These are phyloP conservation scores for Boletus pseudopeckii DNA, from an alignment of 768 basidiomycete genomes.

Conservation along the genomic window DNA sequence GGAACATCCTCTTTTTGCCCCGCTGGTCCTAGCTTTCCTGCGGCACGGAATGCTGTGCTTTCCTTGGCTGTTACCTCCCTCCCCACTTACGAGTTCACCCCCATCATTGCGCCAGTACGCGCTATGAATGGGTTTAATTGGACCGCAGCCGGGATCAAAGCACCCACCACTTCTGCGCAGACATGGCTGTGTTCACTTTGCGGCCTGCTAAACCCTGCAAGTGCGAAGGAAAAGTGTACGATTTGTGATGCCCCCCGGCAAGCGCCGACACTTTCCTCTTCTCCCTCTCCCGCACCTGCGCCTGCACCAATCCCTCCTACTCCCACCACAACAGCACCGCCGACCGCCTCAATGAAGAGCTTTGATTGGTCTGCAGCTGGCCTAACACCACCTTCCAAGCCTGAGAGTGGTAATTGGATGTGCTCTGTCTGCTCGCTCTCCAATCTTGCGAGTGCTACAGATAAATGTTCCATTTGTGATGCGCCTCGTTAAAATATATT, in stretches of 20 bases:
- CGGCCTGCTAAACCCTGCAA: constrained; percentile 37
- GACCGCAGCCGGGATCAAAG: constrained; percentile 57
- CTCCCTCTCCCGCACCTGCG: constrained; percentile 4
- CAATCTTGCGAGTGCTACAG: constrained; percentile 43
- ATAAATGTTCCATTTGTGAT: constrained; percentile 54
- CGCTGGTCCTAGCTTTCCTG: constrained; percentile 20
- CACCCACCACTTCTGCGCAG: constrained; percentile 31
- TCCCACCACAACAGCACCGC: neutral
- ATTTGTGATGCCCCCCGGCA: constrained; percentile 41
- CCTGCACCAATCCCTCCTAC: neutral
- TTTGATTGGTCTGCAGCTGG: constrained; percentile 43
- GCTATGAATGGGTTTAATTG: constrained; percentile 51
- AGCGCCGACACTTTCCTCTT: constrained; percentile 15
- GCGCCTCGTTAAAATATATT: constrained; percentile 31
- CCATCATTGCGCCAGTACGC: constrained; percentile 14
- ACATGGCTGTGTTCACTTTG: constrained; percentile 62
- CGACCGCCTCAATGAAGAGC: constrained; percentile 10
- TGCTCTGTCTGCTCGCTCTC: constrained; percentile 40
- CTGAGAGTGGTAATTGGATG: constrained; percentile 33
- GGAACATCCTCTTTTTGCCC: constrained; percentile 12
- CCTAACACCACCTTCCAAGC: constrained; percentile 25
- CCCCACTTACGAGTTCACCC: constrained; percentile 42
- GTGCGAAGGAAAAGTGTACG: constrained; percentile 41
- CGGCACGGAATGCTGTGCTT: constrained; percentile 37
- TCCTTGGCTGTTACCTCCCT: constrained; percentile 40